These are phyloP conservation scores for Aspergillus saccharolyticus DNA, from an alignment of 495 filamentous ascomycete species.

Conservation along the genomic window DNA sequence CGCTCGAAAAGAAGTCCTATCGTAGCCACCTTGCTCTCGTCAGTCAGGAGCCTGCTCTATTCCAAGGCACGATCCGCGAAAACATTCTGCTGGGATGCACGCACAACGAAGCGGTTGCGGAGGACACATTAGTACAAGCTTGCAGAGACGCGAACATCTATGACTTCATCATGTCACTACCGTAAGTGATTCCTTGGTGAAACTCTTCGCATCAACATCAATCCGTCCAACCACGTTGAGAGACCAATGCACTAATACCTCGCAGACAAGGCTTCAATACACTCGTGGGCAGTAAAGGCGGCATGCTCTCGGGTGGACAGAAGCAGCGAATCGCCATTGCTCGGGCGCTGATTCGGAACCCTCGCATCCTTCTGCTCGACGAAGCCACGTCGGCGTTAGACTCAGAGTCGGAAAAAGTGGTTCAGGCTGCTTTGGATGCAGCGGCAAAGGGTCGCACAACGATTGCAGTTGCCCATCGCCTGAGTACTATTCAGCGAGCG, in stretches of 20 bases:
- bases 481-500: conserved; percentile 76
- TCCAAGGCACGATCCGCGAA: conserved; percentile 77
- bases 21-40: conserved; percentile 71
- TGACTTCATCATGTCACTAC: conserved; percentile 74
- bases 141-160: conserved; percentile 88
- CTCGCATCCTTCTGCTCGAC: conserved; percentile 68
- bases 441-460: conserved; percentile 71
- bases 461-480: conserved; percentile 72
- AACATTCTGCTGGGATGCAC: conserved; percentile 66
- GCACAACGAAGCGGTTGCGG: conserved; percentile 54
- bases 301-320: conserved; percentile 75
- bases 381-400: conserved; percentile 81
- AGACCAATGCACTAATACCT: background rate
- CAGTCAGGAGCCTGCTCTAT: conserved; percentile 79
- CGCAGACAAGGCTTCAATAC: conserved; percentile 66
- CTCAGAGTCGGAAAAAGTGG: conserved; percentile 73
- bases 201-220: background rate
- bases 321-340: conserved; percentile 79
- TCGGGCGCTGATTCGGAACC: conserved; percentile 66
- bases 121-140: conserved; percentile 63
- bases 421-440: conserved; percentile 74
- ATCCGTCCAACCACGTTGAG: conserved; percentile 17
- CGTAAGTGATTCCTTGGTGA: conserved; percentile 25
- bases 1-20: conserved; percentile 69
- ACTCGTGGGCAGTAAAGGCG: conserved; percentile 68